phyloP scores from a whole-genome alignment of 371 early-diverging fungal genomes.

The Coemansia sp. region DNA sequence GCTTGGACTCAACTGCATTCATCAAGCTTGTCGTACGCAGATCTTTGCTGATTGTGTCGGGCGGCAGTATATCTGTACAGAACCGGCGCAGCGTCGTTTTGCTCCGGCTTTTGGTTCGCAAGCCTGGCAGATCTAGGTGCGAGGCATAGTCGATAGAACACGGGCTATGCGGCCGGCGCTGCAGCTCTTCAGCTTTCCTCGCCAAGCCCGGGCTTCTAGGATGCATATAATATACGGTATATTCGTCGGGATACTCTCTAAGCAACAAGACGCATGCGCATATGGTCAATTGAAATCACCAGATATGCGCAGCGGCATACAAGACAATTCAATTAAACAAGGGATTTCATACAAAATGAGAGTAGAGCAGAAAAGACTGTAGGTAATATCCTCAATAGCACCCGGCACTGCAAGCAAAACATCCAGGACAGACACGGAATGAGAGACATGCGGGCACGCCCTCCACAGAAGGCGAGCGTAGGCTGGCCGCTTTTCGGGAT shows the following conservation, averaged over 20 bases:
- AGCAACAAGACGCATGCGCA: not conserved
- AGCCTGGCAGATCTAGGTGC: too few species aligned
- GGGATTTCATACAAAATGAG: not conserved
- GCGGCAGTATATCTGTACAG: constrained; percentile 4
- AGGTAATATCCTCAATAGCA: not conserved
- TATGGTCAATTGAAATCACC: not conserved
- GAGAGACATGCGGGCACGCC: not conserved
- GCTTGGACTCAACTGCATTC: not conserved
- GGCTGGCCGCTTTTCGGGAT: too few species aligned
- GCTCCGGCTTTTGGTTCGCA: not conserved
- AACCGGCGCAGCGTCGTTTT: not conserved
- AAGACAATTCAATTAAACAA: too few species aligned
- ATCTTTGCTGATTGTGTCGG: not conserved
- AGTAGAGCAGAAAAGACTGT: not conserved
- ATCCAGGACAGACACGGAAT: not conserved
- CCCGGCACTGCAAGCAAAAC: not conserved
- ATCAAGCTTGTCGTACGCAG: not conserved
- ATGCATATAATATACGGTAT: not conserved
- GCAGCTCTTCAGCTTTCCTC: not conserved
- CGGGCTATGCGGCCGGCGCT: too few species aligned
- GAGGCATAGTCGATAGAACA: too few species aligned
- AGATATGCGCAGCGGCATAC: too few species aligned
- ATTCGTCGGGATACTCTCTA: not conserved
- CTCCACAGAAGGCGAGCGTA: not conserved
- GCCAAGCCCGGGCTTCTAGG: not conserved